Percentiles rank a stretch among this genome's conserved stretches.
These are phyloP conservation scores for Elymus sibiricus DNA, from an alignment of 176 grass and related monocot species.

Conservation along the genomic window DNA sequence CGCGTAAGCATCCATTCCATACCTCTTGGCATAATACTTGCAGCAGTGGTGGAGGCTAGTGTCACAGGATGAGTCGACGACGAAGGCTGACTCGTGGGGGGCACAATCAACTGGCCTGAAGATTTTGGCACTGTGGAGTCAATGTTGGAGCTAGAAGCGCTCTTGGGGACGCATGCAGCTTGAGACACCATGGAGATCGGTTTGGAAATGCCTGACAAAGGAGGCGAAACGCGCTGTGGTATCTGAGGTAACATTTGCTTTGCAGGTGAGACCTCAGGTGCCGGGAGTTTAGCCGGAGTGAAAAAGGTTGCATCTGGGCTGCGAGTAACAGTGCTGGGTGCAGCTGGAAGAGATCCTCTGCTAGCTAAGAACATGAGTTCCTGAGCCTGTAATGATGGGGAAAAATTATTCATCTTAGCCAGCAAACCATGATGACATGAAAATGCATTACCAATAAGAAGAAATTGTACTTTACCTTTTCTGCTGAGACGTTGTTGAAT, in stretches of 20 bases:
- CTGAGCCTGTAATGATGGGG: slow-evolving; percentile 50
- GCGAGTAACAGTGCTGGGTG: slow-evolving; percentile 4
- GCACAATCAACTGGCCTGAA: slow-evolving; percentile 35
- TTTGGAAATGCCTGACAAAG: slow-evolving; percentile 41
- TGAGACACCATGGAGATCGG: slow-evolving; percentile 44
- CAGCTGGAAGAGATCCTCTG: slow-evolving; percentile 46
- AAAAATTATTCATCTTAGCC: slow-evolving; percentile 6
- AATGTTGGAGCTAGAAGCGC: slow-evolving; percentile 56
- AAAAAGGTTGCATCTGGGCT: slow-evolving; percentile 35
- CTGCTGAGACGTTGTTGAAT: slow-evolving; percentile 66
- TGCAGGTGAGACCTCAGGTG: slow-evolving; percentile 32
- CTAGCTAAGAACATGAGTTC: slow-evolving; percentile 83
- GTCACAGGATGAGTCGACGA: slow-evolving; percentile 6
- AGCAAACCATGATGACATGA: not conserved
- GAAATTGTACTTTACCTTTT: slow-evolving; percentile 66
- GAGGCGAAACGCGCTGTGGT: slow-evolving; percentile 29
- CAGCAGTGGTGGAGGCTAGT: slow-evolving; percentile 28
- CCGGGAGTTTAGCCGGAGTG: slow-evolving; percentile 32
- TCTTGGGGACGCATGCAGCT: slow-evolving; percentile 31
- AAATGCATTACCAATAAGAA: not conserved
- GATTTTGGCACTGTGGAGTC: slow-evolving; percentile 44
- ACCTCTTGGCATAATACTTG: slow-evolving; percentile 74
- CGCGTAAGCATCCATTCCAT: slow-evolving; percentile 27
- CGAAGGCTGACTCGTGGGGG: slow-evolving; percentile 36
- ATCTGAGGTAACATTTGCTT: slow-evolving; percentile 32